Base-by-base conservation (phyloP, 148 eudicot genomes). In the Rhododendron vialii region DNA sequence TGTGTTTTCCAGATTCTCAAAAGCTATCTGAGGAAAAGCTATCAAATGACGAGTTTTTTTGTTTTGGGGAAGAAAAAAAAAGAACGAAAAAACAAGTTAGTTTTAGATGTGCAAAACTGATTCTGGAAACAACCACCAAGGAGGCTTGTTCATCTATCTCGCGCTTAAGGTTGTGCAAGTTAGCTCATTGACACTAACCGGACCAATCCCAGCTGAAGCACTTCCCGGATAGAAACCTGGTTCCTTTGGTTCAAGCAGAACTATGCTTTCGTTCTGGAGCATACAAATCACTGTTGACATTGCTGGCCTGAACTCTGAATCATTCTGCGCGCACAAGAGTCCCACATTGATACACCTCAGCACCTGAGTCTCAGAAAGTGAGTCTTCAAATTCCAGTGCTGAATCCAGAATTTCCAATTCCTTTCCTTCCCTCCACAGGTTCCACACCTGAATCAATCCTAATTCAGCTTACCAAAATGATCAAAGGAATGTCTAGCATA, bases 141-240 rank as follows among this genome's bases (percentile, higher is more conserved):
- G 14, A 71, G 76, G 35, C 7, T 30, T 30, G 8, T 71, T 35
- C 3, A 2, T 71, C 82, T 87, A 87, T 63, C 88, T 83, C 13
- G 82, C 86, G n/a, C 48, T 30, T 69, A 87, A 69, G 33, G 88
- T 83, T 76, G 88, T 87, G 61, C 84, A 38, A 7, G 86, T 87
- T 45, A 87, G 78, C 51, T 50, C 82, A 78, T 83, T 87, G 77
- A 30, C 55, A 59, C 82, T 86, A 7, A 12, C 22, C 1, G 85
- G 50, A 33, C 65, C 10, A 61, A 5, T 26, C 50, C 78, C 13
- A n/a, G 15, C 28, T 43, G 81, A 38, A 77, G 79, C 63, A 77
- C 7, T n/a, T 61, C 73, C 83, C 1, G 53, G 24, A 61, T 59
- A 63, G 74, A 83, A 78, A 78, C 88, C 88, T 8, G 88, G 88